phyloP scores from a whole-genome alignment of 2,329 filamentous ascomycete species.

The Pseudocercospora fuligena region DNA sequence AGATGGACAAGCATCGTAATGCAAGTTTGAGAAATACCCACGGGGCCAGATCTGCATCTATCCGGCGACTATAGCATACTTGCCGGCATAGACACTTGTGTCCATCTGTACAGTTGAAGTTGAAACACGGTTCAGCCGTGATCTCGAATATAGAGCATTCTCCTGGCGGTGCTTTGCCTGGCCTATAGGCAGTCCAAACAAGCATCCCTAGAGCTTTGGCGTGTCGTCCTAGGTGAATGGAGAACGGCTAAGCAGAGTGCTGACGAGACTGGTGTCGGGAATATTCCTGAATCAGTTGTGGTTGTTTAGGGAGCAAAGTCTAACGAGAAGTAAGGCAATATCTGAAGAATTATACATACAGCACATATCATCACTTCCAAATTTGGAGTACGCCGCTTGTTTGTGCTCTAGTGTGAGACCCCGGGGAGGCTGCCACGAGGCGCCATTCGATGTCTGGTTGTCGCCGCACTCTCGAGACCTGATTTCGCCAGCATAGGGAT shows the following conservation, averaged over 20 bases:
- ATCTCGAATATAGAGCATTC: neutral
- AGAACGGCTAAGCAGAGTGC: neutral
- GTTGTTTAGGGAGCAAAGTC: neutral
- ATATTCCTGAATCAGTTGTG: slow-evolving; percentile 1
- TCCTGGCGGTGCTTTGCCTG: neutral
- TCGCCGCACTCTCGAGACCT: neutral
- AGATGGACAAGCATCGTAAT: neutral
- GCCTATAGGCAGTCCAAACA: neutral
- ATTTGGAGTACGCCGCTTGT: neutral
- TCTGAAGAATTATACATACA: neutral
- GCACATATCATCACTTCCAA: neutral
- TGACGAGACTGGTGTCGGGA: neutral
- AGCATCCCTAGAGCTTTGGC: slow-evolving; percentile 1
- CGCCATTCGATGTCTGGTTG: neutral
- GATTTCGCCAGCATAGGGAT: neutral
- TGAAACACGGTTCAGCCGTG: neutral
- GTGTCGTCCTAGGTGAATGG: neutral
- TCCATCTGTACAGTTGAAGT: slow-evolving; percentile 5
- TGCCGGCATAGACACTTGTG: slow-evolving; percentile 9
- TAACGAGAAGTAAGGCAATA: neutral
- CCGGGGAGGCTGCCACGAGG: slow-evolving; percentile 5
- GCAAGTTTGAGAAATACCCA: slow-evolving; percentile 4
- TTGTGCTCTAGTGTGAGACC: neutral
- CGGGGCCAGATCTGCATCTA: slow-evolving; percentile 11
- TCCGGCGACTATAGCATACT: neutral